Evolutionary conservation across 1,284 basidiomycete species (phyloP).

Genomic region (Ceratobasidium papillatum): DNA sequence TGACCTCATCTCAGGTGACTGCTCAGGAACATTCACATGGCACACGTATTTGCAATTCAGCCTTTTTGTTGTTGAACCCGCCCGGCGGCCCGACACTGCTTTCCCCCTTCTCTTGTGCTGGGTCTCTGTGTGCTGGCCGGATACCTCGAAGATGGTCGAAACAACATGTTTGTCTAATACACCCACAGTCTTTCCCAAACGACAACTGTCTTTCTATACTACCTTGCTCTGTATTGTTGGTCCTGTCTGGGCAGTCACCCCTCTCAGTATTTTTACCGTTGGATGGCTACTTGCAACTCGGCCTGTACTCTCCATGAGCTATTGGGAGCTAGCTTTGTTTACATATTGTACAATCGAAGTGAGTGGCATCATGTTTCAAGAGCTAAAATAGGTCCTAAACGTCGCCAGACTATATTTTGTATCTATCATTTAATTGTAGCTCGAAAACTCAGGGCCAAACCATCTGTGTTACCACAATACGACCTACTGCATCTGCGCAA

Average conservation of each 20-base stretch:
- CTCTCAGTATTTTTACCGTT: slow-evolving; percentile 52
- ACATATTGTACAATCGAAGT: slow-evolving; percentile 67
- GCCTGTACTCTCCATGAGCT: slow-evolving; percentile 9
- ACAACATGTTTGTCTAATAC: slow-evolving; percentile 23
- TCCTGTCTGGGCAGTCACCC: slow-evolving; percentile 75
- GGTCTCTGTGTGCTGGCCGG: slow-evolving; percentile 24
- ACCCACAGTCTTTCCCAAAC: slow-evolving; percentile 45
- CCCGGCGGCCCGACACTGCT: not conserved
- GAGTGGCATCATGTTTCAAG: slow-evolving; percentile 43
- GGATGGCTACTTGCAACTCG: slow-evolving; percentile 44
- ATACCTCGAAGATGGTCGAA: slow-evolving; percentile 6
- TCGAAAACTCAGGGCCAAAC: slow-evolving; percentile 59
- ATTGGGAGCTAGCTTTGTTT: slow-evolving; percentile 53
- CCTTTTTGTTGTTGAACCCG: slow-evolving; percentile 24
- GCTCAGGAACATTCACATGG: slow-evolving; percentile 36
- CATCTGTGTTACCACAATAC: slow-evolving; percentile 59
- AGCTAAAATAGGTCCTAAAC: not conserved
- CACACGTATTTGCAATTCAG: slow-evolving; percentile 28
- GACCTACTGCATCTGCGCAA: slow-evolving; percentile 65
- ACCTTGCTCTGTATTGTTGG: slow-evolving; percentile 67
- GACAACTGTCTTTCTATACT: slow-evolving; percentile 64
- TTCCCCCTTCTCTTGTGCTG: not conserved
- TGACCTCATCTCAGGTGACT: slow-evolving; percentile 19
- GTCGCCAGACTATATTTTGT: slow-evolving; percentile 74
- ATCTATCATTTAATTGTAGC: slow-evolving; percentile 71